Conservation (phyloP, 257 asterid genomes). For the Thymus quinquecostatus region DNA sequence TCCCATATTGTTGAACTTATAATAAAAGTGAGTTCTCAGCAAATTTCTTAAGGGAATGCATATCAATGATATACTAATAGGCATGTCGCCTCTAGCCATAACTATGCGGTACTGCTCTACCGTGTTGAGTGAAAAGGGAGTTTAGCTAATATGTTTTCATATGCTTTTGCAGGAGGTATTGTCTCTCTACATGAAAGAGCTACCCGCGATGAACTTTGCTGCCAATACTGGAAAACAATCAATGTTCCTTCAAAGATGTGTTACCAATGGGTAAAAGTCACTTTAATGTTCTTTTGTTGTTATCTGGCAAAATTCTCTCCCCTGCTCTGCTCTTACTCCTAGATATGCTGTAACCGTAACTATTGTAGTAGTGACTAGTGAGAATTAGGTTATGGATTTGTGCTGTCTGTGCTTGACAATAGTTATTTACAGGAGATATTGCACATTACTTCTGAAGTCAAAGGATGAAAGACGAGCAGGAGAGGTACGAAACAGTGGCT, state of each 20-base stretch:
- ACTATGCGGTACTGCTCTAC: conserved; percentile 1
- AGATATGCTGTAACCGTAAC: neutral
- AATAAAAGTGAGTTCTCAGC: too few species aligned
- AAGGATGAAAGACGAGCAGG: conserved; percentile 41
- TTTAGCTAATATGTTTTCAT: conserved; percentile 10
- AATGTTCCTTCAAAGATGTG: conserved; percentile 78
- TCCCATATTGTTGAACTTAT: too few species aligned
- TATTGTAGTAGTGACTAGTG: neutral
- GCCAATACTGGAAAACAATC: conserved; percentile 93
- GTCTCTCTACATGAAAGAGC: conserved; percentile 68
- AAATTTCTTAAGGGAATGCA: too few species aligned
- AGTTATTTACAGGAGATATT: conserved; percentile 65
- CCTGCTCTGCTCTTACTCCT: conserved; percentile 11
- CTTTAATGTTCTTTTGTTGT: conserved; percentile 2
- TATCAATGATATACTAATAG: too few species aligned
- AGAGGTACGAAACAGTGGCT: conserved; percentile 54
- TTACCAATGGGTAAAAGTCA: conserved; percentile 71
- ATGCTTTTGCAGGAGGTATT: conserved; percentile 66
- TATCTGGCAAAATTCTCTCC: neutral
- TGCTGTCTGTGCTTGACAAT: conserved; percentile 11
- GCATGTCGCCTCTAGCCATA: too few species aligned
- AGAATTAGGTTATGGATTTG: conserved; percentile 22
- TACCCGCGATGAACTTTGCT: conserved; percentile 90
- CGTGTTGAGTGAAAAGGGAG: neutral
- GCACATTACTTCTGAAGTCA: conserved; percentile 67